Base-by-base conservation (phyloP, 1,284 basidiomycete species). In the Hypsizygus ulmarius region DNA sequence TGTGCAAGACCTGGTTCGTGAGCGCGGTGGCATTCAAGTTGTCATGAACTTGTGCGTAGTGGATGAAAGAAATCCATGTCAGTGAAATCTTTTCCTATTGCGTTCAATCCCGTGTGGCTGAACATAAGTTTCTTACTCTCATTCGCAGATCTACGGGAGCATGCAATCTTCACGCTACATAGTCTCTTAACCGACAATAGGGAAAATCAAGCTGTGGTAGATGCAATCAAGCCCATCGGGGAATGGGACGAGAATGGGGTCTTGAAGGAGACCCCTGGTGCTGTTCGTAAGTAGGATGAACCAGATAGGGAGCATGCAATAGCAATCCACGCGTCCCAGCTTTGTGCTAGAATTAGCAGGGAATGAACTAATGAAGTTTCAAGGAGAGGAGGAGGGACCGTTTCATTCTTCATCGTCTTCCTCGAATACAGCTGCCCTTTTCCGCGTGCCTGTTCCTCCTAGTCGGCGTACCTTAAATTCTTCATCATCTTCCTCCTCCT, bases 31-130 rank as follows among this genome's bases (percentile, higher is more conserved):
- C 25, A 82, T 96, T 49, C 75, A 82, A 46, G 77, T 91, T 35
- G 76, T 96, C 5, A 81, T 96, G 75, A 85, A 86, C 56, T 72
- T 93, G 69, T 95, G 91, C 64, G 89, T 91, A 16, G 75, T 93
- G 19, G 93, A 97, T 63, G 92, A 94, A 58, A 71, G 84, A 49
- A 96, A 95, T 66, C 90, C 92, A 34, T 94, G 93, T 95, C 63
- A 52, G 70, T 63, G 39, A 42, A 18, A 18, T 9, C 42, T 51
- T 39, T 21, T 35, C 38, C 43, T 29, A 28, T 28, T 28, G 47
- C 10, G 18, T 35, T 27, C 27, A 28, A 47, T 46, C 47, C 32
- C 18, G 21, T 47, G 33, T 25, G 4, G 21, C n/a, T 42, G 36
- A 39, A 36, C 29, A 32, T 21, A 37, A n/a, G 25, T 39, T 47